These are phyloP conservation scores for Plasmopara muralis DNA, from an alignment of 352 stramenopile species.

Conservation along the genomic window DNA sequence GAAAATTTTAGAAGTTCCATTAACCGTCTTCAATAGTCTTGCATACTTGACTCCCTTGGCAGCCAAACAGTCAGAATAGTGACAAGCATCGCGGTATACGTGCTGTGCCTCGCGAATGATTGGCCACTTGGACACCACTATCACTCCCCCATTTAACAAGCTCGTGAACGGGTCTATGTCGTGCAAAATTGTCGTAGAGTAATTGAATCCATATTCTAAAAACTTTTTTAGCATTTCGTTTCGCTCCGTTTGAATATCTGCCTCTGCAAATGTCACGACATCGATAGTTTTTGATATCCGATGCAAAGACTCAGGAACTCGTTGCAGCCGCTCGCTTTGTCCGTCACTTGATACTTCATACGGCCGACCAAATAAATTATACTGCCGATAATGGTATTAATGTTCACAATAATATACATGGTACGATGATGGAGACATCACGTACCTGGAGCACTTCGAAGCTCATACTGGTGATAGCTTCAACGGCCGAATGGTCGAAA, in stretches of 20 bases:
- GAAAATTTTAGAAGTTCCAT: conserved; percentile 54
- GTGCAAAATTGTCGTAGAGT: conserved; percentile 60
- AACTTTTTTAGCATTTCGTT: conserved; percentile 62
- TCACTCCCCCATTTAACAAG: conserved; percentile 69
- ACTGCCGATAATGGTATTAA: conserved; percentile 28
- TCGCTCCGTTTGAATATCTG: conserved; percentile 41
- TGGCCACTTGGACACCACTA: conserved; percentile 78
- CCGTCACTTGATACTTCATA: conserved; percentile 65
- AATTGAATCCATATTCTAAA: conserved; percentile 41
- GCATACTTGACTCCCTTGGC: conserved; percentile 83
- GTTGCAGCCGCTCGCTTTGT: conserved; percentile 53
- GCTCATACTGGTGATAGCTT: conserved; percentile 20
- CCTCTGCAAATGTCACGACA: conserved; percentile 74
- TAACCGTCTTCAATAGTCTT: conserved; percentile 54
- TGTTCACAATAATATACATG: not conserved
- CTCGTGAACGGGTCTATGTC: conserved; percentile 79
- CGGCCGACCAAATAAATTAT: conserved; percentile 77
- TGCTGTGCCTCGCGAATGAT: conserved; percentile 74
- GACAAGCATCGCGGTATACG: conserved; percentile 65
- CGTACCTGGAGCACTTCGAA: conserved; percentile 58
- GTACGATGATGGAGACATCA: not conserved
- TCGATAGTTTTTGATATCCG: conserved; percentile 48
- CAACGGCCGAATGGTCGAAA: not conserved
- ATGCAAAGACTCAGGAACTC: conserved; percentile 46
- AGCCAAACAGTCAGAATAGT: conserved; percentile 78